phyloP scores from a whole-genome alignment of 257 asterid genomes.

The Rubia yunnanensis region DNA sequence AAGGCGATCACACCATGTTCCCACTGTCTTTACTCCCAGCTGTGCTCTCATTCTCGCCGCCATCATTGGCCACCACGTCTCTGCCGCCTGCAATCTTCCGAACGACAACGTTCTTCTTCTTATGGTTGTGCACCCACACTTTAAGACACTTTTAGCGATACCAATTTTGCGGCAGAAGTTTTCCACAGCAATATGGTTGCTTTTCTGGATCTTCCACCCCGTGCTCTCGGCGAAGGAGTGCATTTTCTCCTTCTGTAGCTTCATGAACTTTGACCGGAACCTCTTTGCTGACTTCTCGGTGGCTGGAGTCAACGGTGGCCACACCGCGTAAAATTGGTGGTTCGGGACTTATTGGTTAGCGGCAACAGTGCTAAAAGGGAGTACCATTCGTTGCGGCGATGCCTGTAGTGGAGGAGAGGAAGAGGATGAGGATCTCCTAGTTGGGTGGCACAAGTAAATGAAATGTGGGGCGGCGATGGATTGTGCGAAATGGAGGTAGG shows the following conservation, averaged over 20 bases:
- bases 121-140: conserved; percentile 49
- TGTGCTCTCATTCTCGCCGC: not conserved
- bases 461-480: conserved; percentile 33
- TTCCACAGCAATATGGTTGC: conserved; percentile 34
- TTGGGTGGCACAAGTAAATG: conserved; percentile 46
- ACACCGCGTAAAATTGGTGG: conserved; percentile 21
- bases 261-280: conserved; percentile 51
- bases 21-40: not conserved
- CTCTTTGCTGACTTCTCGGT: conserved; percentile 29
- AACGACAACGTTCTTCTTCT: conserved; percentile 14
- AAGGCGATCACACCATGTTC: not conserved
- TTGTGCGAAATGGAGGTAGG: conserved; percentile 8
- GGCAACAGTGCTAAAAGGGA: not conserved
- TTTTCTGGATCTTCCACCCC: conserved; percentile 59
- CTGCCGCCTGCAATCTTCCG: not conserved
- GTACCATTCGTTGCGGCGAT: conserved; percentile 11
- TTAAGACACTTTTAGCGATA: conserved; percentile 24
- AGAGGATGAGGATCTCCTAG: conserved; percentile 2
- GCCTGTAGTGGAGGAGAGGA: conserved; percentile 17
- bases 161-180: conserved; percentile 40
- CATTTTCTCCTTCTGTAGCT: conserved; percentile 58
- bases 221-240: conserved; percentile 36
- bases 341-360: conserved; percentile 17
- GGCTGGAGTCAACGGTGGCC: conserved; percentile 49
- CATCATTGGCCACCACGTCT: not conserved